phyloP scores from a whole-genome alignment of 179 eudicot genomes.

The Corrigiola litoralis region DNA sequence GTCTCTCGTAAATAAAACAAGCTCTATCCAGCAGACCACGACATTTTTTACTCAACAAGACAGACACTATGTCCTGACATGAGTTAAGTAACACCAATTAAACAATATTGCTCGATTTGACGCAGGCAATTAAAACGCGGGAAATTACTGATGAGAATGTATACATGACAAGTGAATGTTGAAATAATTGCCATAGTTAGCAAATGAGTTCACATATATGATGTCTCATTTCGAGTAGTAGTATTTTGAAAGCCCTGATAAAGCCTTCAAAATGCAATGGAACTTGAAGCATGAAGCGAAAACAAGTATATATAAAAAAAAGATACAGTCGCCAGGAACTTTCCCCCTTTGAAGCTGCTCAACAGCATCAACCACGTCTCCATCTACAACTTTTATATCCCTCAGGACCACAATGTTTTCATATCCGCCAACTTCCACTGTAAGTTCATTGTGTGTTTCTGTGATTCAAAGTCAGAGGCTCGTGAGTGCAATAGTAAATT shows the following conservation, averaged over 20 bases:
- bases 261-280: background rate
- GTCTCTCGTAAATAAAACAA: too few species aligned
- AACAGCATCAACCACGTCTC: constrained; percentile 65
- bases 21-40: background rate
- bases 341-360: constrained; percentile 85
- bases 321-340: constrained; percentile 94
- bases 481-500: background rate
- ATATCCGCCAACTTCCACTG: constrained; percentile 91
- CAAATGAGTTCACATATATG: background rate
- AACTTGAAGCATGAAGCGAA: background rate
- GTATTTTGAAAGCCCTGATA: background rate
- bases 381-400: constrained; percentile 77
- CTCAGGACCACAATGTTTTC: constrained; percentile 66
- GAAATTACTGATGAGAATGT: background rate
- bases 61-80: background rate
- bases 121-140: background rate
- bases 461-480: constrained; percentile 21
- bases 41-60: background rate
- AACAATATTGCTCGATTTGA: too few species aligned
- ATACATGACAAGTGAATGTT: background rate
- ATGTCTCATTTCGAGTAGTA: background rate
- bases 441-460: constrained; percentile 85
- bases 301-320: constrained; percentile 10
- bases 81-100: too few species aligned
- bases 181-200: background rate